Evolutionary conservation across 805 yeast genomes (phyloP), one percentile per base, ranked within the genome.

Genomic region (Candida saitoana): DNA sequence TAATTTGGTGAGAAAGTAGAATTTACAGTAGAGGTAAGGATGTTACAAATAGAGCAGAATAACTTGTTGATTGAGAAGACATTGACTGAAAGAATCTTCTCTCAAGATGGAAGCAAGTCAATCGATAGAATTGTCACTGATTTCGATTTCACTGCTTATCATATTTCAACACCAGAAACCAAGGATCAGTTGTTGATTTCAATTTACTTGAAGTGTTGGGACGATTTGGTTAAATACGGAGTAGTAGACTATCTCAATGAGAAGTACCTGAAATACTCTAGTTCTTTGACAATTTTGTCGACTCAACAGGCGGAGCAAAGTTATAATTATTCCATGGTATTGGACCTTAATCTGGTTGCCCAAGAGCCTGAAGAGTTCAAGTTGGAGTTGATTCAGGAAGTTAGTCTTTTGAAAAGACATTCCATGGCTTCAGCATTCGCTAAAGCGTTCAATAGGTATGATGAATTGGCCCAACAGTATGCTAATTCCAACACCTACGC

Each of bases 121-220:
- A 71, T 88, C 48, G 97, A 93, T 65, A 79, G 97, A 62, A 81
- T 91, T 47, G 79, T 93, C 48, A 83, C 95, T 31, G 99, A 93
- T 69, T 93, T 93, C 55, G 99, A 93, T 64, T 88, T 88, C 67
- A 95, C 96, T 38, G 86, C 93, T 22, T 90, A 86, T 65, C 98
- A 91, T 63, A 72, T 93, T 47, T 84, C 96, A 37, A 91, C 95
- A n/a, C 87, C 90, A 2, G 89, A 82, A 50, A 71, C 79, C 46
- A 87, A 84, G 66, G 62, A 81, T 27, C 56, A 76, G 59, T 64
- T 88, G 44, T 67, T 84, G 49, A 67, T 88, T 18, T 84, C 93
- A 18, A 70, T 88, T 40, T 77, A 75, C 48, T 77, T 87, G 60
- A 85, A 83, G 61, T 84, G 95, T 54, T 88, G 85, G 82, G 62